phyloP scores from a whole-genome alignment of 768 basidiomycete species.

The Russula foetens region DNA sequence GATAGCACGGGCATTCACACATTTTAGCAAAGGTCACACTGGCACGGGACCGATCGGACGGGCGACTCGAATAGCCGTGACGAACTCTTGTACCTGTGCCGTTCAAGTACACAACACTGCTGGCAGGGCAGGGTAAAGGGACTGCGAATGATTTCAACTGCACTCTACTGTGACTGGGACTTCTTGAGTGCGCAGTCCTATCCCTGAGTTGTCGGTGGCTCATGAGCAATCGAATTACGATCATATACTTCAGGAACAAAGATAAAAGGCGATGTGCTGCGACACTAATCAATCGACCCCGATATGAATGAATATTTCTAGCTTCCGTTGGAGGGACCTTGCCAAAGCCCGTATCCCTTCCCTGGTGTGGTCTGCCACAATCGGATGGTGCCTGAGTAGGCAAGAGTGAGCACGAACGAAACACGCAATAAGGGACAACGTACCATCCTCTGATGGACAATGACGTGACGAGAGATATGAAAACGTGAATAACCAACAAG shows the following conservation, averaged over 20 bases:
- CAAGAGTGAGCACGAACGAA: conserved; percentile 11
- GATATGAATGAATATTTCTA: conserved; percentile 14
- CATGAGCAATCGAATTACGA: background rate
- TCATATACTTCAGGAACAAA: conserved; percentile 5
- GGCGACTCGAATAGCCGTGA: too few relatives aligned
- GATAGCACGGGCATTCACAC: too few relatives aligned
- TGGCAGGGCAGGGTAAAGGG: too few relatives aligned
- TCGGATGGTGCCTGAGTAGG: conserved; percentile 72
- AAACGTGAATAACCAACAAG: background rate
- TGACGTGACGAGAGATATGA: conserved; percentile 10
- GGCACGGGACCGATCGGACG: too few relatives aligned
- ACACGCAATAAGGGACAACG: conserved; percentile 21
- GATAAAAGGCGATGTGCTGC: background rate
- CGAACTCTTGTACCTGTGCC: too few relatives aligned
- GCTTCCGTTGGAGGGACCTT: conserved; percentile 43
- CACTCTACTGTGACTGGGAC: background rate
- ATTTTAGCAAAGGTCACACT: too few relatives aligned
- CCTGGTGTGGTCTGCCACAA: conserved; percentile 97
- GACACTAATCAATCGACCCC: conserved; percentile 7
- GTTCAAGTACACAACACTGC: too few relatives aligned
- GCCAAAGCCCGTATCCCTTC: conserved; percentile 89
- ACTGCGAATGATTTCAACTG: background rate
- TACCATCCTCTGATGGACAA: conserved; percentile 59
- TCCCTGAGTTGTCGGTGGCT: background rate
- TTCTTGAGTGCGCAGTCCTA: background rate